phyloP scores from a whole-genome alignment of 208 protist species.

The Porcisia deanei region DNA sequence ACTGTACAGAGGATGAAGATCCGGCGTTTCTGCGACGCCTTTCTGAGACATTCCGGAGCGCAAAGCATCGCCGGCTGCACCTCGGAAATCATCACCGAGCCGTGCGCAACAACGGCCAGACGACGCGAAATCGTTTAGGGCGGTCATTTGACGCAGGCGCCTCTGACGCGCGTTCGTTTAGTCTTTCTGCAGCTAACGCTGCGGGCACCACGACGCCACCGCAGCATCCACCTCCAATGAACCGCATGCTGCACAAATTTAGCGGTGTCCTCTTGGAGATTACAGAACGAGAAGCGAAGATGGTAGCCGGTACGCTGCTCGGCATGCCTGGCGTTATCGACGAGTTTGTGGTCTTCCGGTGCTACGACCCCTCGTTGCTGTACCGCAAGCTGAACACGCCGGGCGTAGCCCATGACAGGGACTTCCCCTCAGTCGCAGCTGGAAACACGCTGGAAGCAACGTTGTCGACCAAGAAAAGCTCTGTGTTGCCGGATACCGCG shows the following conservation, averaged over 20 bases:
- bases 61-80: slow-evolving; percentile 61
- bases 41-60: slow-evolving; percentile 61
- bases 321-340: slow-evolving; percentile 51
- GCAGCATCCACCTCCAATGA: slow-evolving; percentile 40
- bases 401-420: not conserved
- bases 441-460: not conserved
- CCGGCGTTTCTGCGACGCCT: slow-evolving; percentile 49
- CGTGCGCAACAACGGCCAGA: slow-evolving; percentile 68
- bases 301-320: slow-evolving; percentile 42
- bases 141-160: not conserved
- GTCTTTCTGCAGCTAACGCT: slow-evolving; percentile 3
- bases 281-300: slow-evolving; percentile 54
- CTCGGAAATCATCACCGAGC: slow-evolving; percentile 66
- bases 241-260: slow-evolving; percentile 58
- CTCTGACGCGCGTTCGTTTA: slow-evolving; percentile 2
- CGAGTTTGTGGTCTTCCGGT: slow-evolving; percentile 59
- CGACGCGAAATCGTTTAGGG: slow-evolving; percentile 38
- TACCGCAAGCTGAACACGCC: slow-evolving; percentile 11
- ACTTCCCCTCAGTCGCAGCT: not conserved
- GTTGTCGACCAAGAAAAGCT: not conserved
- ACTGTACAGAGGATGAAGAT: slow-evolving; percentile 53
- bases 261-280: slow-evolving; percentile 69
- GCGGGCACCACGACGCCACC: slow-evolving; percentile 9
- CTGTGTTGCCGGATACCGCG: not conserved
- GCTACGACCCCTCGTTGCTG: slow-evolving; percentile 20